Conservation (phyloP, 2,329 filamentous ascomycete species). For the Fusarium torreyae region DNA sequence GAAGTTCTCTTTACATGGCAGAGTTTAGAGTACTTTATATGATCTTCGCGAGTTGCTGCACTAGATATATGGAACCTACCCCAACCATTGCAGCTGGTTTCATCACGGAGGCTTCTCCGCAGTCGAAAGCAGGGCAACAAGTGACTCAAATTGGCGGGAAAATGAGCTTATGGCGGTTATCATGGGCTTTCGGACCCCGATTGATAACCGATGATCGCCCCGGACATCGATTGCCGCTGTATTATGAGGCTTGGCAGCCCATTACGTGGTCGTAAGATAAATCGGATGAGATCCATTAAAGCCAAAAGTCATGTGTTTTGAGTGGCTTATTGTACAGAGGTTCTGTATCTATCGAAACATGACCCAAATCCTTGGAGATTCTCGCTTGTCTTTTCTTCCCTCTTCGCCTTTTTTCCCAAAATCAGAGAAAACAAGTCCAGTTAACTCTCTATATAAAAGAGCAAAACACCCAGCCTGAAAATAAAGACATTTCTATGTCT, state of each 20-base stretch:
- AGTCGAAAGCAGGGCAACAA: conserved; percentile 32
- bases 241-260: conserved; percentile 31
- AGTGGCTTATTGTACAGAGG: conserved; percentile 20
- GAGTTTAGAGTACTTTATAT: no score
- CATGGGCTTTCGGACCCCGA: conserved; percentile 9
- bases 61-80: conserved; percentile 17
- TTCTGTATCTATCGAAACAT: conserved; percentile 37
- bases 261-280: conserved; percentile 33
- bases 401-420: conserved; percentile 24
- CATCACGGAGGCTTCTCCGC: conserved; percentile 45
- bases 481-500: conserved; percentile 42
- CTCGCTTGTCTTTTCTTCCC: conserved; percentile 16
- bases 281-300: conserved; percentile 19
- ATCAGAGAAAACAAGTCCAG: conserved; percentile 14
- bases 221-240: conserved; percentile 25
- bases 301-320: conserved; percentile 24
- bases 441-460: conserved; percentile 11
- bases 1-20: no score
- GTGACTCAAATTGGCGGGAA: conserved; percentile 43
- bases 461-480: conserved; percentile 13
- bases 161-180: conserved; percentile 11
- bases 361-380: conserved; percentile 9
- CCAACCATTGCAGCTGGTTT: conserved; percentile 34
- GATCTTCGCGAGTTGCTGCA: conserved; percentile 1
- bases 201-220: conserved; percentile 11